These are phyloP conservation scores for Primulina tabacum DNA, from an alignment of 257 asterid species.

Conservation along the genomic window DNA sequence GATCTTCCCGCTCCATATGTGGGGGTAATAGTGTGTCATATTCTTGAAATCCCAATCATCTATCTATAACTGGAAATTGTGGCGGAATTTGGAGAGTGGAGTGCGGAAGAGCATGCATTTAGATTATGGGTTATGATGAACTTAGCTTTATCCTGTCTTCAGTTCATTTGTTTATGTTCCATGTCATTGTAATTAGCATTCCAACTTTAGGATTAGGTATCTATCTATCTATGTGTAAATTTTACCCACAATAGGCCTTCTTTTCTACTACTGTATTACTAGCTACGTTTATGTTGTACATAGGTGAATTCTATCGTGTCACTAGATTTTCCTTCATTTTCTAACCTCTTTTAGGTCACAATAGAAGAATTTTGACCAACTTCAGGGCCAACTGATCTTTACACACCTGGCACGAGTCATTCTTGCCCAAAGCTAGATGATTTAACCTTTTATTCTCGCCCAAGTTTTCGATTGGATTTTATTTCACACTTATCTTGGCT, in stretches of 20 bases:
- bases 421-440: conserved; percentile 12
- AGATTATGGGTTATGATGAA: conserved; percentile 23
- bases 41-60: conserved; percentile 20
- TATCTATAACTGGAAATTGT: conserved; percentile 20
- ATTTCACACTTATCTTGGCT: background rate
- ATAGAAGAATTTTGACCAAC: conserved; percentile 14
- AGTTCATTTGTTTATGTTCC: conserved; percentile 3
- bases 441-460: conserved; percentile 5
- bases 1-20: conserved; percentile 18
- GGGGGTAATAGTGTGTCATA: conserved; percentile 9
- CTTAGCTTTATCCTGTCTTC: background rate
- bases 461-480: background rate
- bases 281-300: background rate
- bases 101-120: conserved; percentile 23
- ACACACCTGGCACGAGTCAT: conserved; percentile 13
- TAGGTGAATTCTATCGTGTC: conserved; percentile 7
- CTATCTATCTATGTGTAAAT: background rate
- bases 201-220: too few relatives aligned
- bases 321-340: conserved; percentile 11
- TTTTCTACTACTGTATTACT: background rate
- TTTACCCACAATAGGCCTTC: background rate
- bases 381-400: conserved; percentile 11
- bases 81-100: conserved; percentile 27
- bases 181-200: background rate
- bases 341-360: conserved; percentile 15